phyloP scores from a whole-genome alignment of 2,329 filamentous ascomycete genomes.

The Fulvia fulva region DNA sequence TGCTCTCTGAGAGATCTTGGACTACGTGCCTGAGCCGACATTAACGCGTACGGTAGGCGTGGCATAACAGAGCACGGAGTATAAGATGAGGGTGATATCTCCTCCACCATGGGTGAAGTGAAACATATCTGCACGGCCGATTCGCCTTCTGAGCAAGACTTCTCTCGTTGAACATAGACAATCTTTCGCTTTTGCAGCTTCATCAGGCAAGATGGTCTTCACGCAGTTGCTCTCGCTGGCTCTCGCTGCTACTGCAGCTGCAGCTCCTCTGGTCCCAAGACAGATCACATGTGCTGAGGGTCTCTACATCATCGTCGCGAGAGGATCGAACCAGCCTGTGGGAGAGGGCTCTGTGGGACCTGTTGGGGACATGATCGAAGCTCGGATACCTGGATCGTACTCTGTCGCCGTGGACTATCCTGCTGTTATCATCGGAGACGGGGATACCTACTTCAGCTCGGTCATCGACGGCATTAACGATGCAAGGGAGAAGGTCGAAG shows the following conservation, averaged over 20 bases:
- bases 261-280: conserved; percentile 18
- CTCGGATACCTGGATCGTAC: conserved; percentile 32
- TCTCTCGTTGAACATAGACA: too few relatives aligned
- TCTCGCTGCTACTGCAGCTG: conserved; percentile 11
- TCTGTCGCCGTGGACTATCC: conserved; percentile 32
- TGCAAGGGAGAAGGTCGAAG: conserved; percentile 30
- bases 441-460: conserved; percentile 21
- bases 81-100: too few relatives aligned
- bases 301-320: conserved; percentile 37
- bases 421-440: conserved; percentile 20
- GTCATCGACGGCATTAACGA: conserved; percentile 32
- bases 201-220: conserved; percentile 8
- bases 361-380: conserved; percentile 32
- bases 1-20: too few relatives aligned
- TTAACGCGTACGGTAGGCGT: background rate
- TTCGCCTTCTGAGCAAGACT: background rate
- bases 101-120: too few relatives aligned
- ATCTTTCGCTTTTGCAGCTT: background rate
- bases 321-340: conserved; percentile 28
- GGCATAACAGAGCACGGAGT: too few relatives aligned
- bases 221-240: conserved; percentile 6
- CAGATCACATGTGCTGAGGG: conserved; percentile 22
- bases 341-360: conserved; percentile 34
- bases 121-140: background rate
- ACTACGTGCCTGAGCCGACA: background rate